Conservation (phyloP, 139 green algal genomes). For the Astrephomene gubernaculifera region DNA sequence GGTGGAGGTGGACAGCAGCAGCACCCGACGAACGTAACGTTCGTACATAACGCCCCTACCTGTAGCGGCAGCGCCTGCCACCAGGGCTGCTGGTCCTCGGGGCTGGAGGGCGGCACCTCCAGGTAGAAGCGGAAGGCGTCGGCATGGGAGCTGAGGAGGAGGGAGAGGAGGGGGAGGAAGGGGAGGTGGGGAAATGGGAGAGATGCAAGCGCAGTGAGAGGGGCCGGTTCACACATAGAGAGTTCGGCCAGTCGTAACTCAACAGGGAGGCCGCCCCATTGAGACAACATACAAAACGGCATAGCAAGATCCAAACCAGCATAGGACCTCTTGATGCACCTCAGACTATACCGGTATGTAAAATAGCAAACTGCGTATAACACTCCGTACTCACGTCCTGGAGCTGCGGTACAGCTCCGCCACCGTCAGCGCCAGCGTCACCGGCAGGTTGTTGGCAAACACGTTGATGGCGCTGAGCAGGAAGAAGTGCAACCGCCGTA, state of each 20-base stretch:
- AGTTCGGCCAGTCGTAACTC: too few relatives aligned
- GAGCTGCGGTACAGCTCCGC: slow-evolving; percentile 48
- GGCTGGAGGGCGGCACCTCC: not conserved
- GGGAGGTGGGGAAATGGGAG: not conserved
- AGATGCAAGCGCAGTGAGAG: not conserved
- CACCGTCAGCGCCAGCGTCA: slow-evolving; percentile 55
- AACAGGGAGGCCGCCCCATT: too few relatives aligned
- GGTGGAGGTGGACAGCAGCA: too few relatives aligned
- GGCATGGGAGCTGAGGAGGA: not conserved
- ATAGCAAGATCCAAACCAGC: too few relatives aligned
- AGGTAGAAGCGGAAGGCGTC: slow-evolving; percentile 16
- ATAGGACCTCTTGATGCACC: too few relatives aligned
- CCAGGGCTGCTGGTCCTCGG: slow-evolving; percentile 9
- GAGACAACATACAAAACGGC: too few relatives aligned
- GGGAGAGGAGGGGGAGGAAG: too few relatives aligned
- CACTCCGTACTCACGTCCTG: slow-evolving; percentile 1
- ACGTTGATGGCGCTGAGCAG: slow-evolving; percentile 58
- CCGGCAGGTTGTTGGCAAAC: slow-evolving; percentile 49
- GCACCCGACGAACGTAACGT: too few relatives aligned
- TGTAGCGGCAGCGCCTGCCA: slow-evolving; percentile 28
- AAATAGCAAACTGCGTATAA: too few relatives aligned
- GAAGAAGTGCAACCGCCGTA: slow-evolving; percentile 37
- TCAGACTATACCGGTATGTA: too few relatives aligned
- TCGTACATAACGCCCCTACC: too few relatives aligned
- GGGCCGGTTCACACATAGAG: not conserved